Base-by-base conservation (phyloP, 352 stramenopile species). In the Peronospora belbahrii region DNA sequence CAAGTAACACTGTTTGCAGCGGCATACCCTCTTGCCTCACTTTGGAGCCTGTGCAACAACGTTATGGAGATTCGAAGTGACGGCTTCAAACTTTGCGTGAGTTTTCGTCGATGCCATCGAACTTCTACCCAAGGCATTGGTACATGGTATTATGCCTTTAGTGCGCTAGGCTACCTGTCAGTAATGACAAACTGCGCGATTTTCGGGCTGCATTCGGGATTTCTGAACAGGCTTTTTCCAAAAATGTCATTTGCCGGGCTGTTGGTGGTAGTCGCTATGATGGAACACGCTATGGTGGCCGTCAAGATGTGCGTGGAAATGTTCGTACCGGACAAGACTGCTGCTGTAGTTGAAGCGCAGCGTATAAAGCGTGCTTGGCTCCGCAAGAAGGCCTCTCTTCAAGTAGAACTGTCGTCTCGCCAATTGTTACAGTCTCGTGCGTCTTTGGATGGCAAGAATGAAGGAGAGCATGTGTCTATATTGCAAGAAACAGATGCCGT, bases 111-210 rank as follows among this genome's bases (percentile, higher is more conserved):
- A 44, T 81, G 71, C 18, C 71, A 78, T 18, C 75, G 84, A 38
- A 62, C 63, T 28, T 68, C 62, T 14, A 74, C 70, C 1, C 44
- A 90, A 28, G 85, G 88, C 43, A 96, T 97, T 48, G 91, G 93
- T 35, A 95, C 90, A 25, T 98, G 93, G 93, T 88, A 89, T 42
- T 79, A 82, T 43, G 77, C 92, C 11, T 87, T 98, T 45, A 87
- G 85, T 55, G 68, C 74, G 11, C 80, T 98, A 5, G 85, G 89
- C 10, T 97, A 95, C 62, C 49, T 95, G 30, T 93, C 86, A 11
- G 89, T 97, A 27, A 65, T 97, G 50, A 97, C 92, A 1, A 98
- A 98, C 70, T 96, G 86, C 59, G 78, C 90, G 19, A 85, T 98
- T 42, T 95, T 97, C 60, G 87, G 87, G 0, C 83, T 97, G 47